phyloP scores from a whole-genome alignment of 139 green algal species.

The Trebouxia sp. region DNA sequence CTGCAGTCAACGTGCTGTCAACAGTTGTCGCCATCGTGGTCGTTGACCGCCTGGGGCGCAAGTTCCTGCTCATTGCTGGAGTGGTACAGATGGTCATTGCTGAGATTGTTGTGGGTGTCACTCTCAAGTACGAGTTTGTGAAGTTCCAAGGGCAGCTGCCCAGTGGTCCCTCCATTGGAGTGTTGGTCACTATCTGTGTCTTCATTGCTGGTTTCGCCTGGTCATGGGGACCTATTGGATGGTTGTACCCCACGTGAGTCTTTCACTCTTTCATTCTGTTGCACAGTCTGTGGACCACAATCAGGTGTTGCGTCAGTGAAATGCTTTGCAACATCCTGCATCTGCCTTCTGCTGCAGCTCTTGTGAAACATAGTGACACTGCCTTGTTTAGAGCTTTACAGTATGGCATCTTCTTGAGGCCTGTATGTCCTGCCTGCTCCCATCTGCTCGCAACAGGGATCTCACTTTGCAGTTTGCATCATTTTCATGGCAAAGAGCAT shows the following conservation, averaged over 20 bases:
- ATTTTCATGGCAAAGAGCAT: no score
- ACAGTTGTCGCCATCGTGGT: constrained; percentile 54
- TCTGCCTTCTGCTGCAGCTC: no score
- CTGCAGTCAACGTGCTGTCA: constrained; percentile 43
- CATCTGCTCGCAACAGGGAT: no score
- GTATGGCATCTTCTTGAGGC: neutral
- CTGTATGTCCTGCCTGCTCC: no score
- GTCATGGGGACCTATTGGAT: constrained; percentile 57
- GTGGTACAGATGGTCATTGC: constrained; percentile 44
- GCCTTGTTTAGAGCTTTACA: neutral
- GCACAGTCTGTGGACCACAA: no score
- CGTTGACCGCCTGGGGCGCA: constrained; percentile 40
- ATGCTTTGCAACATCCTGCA: no score
- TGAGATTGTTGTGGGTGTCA: constrained; percentile 31
- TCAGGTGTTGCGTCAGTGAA: no score
- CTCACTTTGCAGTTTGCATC: no score
- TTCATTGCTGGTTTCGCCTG: constrained; percentile 78
- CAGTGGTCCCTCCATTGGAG: constrained; percentile 4
- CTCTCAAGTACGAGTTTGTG: constrained; percentile 21
- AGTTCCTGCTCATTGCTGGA: constrained; percentile 41
- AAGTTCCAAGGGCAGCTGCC: neutral
- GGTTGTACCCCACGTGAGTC: constrained; percentile 34
- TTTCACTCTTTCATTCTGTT: neutral
- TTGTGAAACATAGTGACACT: no score
- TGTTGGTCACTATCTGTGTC: constrained; percentile 48